Base-by-base conservation (phyloP, 805 yeast genomes). In the Scheffersomyces coipomensis region DNA sequence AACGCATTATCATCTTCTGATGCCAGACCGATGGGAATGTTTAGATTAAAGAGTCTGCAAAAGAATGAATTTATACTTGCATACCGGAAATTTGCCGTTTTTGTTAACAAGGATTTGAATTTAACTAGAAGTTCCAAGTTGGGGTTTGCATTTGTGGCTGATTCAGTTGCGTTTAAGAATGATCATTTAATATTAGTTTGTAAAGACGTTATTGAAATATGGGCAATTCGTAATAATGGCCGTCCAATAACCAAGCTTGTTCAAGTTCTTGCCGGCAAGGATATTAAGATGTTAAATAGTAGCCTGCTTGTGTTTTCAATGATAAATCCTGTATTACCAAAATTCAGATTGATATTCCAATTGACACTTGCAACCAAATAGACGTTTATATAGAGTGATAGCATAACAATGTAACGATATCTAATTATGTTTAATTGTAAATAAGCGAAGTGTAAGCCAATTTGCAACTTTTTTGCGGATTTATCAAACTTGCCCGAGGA, bases 251-350 rank as follows among this genome's bases (percentile, higher is more conserved):
- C 64, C 39, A 74, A 73, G 25, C 74, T 83, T 10, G 67, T 76
- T 17, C 95, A 88, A 55, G 83, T 86, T 4, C 71, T 88, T 29
- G 75, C 81, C 3, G 91, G 91, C 17, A 83, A 81, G 53, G 86
- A 79, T 48, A 75, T 87, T 23, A 50, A 46, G 13, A 44, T 62
- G 52, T 43, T 66, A 8, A 51, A 50, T 35, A 42, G 49, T 12
- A 51, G 50, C 3, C 38, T 46, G 13, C 46, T 62, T 6, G 44
- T 57, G 7, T 56, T 66, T 35, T 36, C 56, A 53, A 70, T 85
- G 68, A 83, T 87, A 15, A 88, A 87, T 51, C 95, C 95, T 0
- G 60, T 60, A 39, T 70, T 75, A 10, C 61, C 72, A 2, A 87
- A 81, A 2, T 66, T 85, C 44, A 93, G 85, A 54, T 55, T 85